Base-by-base conservation (phyloP, 2,329 filamentous ascomycete species). In the Neospermospora avenae region DNA sequence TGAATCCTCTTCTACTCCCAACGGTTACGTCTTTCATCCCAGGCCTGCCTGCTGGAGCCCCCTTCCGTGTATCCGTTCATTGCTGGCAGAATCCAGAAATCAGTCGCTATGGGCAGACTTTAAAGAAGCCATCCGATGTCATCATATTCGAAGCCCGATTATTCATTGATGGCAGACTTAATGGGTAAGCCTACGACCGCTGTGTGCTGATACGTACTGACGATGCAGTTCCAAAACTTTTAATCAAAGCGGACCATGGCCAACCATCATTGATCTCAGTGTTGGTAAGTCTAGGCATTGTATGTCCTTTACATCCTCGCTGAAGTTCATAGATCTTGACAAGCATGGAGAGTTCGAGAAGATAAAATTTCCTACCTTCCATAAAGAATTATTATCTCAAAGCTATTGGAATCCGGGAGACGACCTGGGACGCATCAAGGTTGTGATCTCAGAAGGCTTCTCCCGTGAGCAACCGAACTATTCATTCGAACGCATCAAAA, bases 371-470 rank as follows among this genome's bases (percentile, higher is more conserved):
- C 91, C 91, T 0, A 67, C 75, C 0, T 96, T 95, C 68, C 85
- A 88, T 58, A 79, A 80, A 55, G 85, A 89, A 67, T 78, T 91
- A 24, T 78, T 93, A 16, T 80, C 83, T 44, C 87, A 91, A 68
- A 83, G 77, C 59, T 82, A 85, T 63, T 95, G 90, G 89, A 85
- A 85, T 67, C 81, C 89, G 0, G 82, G 81, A 5, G 90, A 93
- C 61, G 79, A 87, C 31, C 73, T 88, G 20, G 90, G 91, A 6
- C 84, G 90, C 7, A 88, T 96, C 75, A 91, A 88, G 71, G 74
- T 96, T 25, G 74, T 92, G 57, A 82, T 96, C 60, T 86, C 88
- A 51, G 90, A 93, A 70, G 87, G 89, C 0, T 85, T 91, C 60
- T 78, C 81, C 10, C 77, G 84, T 39, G 78, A 82, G 77, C 64